These are phyloP conservation scores for Skeletonema potamos DNA, from an alignment of 108 stramenopile genomes.

Conservation along the genomic window DNA sequence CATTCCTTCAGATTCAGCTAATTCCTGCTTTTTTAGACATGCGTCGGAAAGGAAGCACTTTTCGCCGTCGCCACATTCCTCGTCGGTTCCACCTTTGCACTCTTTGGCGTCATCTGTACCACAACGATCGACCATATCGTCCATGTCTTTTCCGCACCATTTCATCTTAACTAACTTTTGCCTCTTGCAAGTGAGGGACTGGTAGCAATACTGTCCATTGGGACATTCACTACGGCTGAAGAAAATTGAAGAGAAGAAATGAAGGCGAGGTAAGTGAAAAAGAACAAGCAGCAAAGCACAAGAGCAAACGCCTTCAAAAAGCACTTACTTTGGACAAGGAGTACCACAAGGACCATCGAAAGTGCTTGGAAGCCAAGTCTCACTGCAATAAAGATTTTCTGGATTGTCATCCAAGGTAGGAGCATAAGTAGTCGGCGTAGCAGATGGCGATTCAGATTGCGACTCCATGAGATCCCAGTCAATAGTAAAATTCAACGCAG, in stretches of 20 bases:
- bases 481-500: slow-evolving; percentile 21
- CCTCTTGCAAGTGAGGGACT: neutral
- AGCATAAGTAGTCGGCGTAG: slow-evolving; percentile 11
- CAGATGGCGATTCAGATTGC: neutral
- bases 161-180: neutral
- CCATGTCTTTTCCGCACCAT: neutral
- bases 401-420: slow-evolving; percentile 32
- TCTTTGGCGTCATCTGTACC: neutral
- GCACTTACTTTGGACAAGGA: slow-evolving; percentile 12
- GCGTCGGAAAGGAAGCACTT: slow-evolving; percentile 1
- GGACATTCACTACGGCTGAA: neutral
- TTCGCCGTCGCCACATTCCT: slow-evolving; percentile 14
- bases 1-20: slow-evolving; percentile 7
- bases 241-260: neutral
- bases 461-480: slow-evolving; percentile 7
- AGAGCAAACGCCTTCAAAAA: neutral
- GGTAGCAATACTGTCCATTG: neutral
- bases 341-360: slow-evolving; percentile 33
- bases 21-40: neutral
- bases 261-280: neutral
- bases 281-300: neutral
- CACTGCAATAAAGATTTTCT: slow-evolving; percentile 17
- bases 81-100: slow-evolving; percentile 6
- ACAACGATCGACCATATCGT: neutral
- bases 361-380: neutral